phyloP scores from a whole-genome alignment of 2,329 filamentous ascomycete genomes.

The Bimuria novae-zelandiae region DNA sequence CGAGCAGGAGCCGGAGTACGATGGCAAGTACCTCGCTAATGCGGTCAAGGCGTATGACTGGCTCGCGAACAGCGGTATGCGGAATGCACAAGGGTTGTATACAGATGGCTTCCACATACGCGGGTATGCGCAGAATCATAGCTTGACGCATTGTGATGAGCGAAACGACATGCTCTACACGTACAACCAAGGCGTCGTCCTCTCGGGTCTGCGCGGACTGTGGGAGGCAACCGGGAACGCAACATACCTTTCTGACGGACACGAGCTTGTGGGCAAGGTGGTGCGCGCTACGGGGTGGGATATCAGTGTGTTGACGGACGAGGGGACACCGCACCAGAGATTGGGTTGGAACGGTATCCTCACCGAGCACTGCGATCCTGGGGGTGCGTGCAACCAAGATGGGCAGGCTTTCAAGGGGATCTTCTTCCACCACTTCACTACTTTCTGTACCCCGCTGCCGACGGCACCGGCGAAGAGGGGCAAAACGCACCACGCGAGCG shows the following conservation, averaged over 20 bases:
- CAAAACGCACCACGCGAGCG: slow-evolving; percentile 49
- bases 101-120: slow-evolving; percentile 88
- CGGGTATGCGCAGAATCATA: slow-evolving; percentile 59
- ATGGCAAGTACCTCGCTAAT: slow-evolving; percentile 70
- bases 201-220: slow-evolving; percentile 79
- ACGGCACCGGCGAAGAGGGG: slow-evolving; percentile 50
- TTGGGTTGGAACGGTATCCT: slow-evolving; percentile 81
- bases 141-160: slow-evolving; percentile 74
- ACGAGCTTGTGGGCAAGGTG: slow-evolving; percentile 73
- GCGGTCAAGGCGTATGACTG: slow-evolving; percentile 80
- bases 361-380: slow-evolving; percentile 81
- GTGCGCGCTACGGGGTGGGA: slow-evolving; percentile 80
- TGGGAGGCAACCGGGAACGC: slow-evolving; percentile 77
- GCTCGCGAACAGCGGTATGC: slow-evolving; percentile 82
- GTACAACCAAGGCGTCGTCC: slow-evolving; percentile 91
- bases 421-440: slow-evolving; percentile 84
- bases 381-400: slow-evolving; percentile 77
- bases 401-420: slow-evolving; percentile 92
- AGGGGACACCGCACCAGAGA: no score
- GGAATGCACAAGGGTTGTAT: slow-evolving; percentile 73
- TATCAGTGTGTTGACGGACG: slow-evolving; percentile 9
- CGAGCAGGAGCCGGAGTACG: slow-evolving; percentile 39
- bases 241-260: slow-evolving; percentile 76
- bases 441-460: slow-evolving; percentile 74
- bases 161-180: slow-evolving; percentile 91